Evolutionary conservation across 139 green algal genomes (phyloP), one percentile per base, ranked within the genome.

Genomic region (Chlamydomonas eustigma): DNA sequence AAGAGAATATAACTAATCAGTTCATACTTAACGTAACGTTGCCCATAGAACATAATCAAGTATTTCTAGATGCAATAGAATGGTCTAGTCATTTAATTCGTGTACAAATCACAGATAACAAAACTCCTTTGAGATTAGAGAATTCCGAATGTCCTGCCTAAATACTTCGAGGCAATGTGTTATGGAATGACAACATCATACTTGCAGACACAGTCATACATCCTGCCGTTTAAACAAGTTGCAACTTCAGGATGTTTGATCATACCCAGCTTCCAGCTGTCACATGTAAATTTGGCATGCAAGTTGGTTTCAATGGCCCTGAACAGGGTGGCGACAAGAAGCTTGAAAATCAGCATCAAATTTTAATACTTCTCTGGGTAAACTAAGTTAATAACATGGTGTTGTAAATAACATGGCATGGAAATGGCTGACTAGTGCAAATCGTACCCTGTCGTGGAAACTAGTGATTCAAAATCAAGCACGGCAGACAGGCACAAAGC

Each of bases 241-340:
- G 63, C 63, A 8, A 70, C 63, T 22, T 70, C 25, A 70, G 30
- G 5, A 70, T 35, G 63, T 70, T 70, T 37, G 30, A 31, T 37
- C 63, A 70, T 70, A 6, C 25, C n/a, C 28, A 70, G 32, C 25
- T 70, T 70, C 63, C 25, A 70, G 25, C 25, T 35, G n/a, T 70
- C 25, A 37, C 28, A 37, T 22, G 30, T 37, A 8, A 37, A 70
- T 8, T 37, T 8, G 30, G 63, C 25, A 76, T 69, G 68, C 67
- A 78, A 77, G 77, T 65, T 72, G 52, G 76, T 74, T 31, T 80
- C 81, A 71, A 77, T 58, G 18, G 44, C 44, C 44, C 44, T 58
- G 44, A 12, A 18, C 44, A 18, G 12, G 44, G n/a, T n/a, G 33
- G 73, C 78, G 33, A 63, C 52, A 32, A 73, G 67, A 31, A 76